Percentiles rank a stretch among this genome's conserved stretches.
phyloP scores from a whole-genome alignment of 352 stramenopile genomes.

The Albugo candida region DNA sequence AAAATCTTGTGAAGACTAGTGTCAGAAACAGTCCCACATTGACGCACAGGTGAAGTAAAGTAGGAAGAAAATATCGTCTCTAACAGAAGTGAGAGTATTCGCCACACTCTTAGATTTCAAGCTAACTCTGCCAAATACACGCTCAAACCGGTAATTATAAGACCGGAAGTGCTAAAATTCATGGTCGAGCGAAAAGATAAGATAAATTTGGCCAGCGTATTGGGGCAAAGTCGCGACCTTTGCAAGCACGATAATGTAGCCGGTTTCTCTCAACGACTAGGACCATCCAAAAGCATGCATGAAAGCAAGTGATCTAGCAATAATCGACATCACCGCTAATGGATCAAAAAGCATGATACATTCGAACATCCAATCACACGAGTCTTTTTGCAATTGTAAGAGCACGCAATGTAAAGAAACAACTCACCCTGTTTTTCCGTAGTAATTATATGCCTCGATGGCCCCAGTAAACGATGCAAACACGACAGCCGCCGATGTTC shows the following conservation, averaged over 20 bases:
- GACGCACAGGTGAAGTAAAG: conserved; percentile 28
- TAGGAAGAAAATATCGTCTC: conserved; percentile 29
- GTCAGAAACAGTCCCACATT: conserved; percentile 25
- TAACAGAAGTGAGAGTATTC: conserved; percentile 27
- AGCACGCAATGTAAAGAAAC: conserved; percentile 49
- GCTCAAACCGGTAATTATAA: conserved; percentile 38
- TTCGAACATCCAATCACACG: conserved; percentile 45
- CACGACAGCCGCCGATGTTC: conserved; percentile 38
- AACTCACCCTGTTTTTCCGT: conserved; percentile 28
- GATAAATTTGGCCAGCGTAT: conserved; percentile 54
- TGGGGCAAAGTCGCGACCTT: conserved; percentile 34
- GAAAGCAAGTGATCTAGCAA: conserved; percentile 30
- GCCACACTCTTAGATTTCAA: conserved; percentile 24
- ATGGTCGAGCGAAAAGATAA: conserved; percentile 43
- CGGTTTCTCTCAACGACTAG: conserved; percentile 44
- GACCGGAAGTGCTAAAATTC: conserved; percentile 31
- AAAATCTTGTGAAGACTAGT: conserved; percentile 41
- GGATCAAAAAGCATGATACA: conserved; percentile 51
- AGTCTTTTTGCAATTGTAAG: conserved; percentile 46
- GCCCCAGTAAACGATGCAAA: conserved; percentile 48
- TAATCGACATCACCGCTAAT: conserved; percentile 38
- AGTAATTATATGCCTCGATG: conserved; percentile 29
- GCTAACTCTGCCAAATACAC: conserved; percentile 40
- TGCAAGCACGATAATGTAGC: conserved; percentile 44
- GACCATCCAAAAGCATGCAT: conserved; percentile 44